phyloP scores from a whole-genome alignment of 2,329 filamentous ascomycete genomes.

The Alternaria triticimaculans region DNA sequence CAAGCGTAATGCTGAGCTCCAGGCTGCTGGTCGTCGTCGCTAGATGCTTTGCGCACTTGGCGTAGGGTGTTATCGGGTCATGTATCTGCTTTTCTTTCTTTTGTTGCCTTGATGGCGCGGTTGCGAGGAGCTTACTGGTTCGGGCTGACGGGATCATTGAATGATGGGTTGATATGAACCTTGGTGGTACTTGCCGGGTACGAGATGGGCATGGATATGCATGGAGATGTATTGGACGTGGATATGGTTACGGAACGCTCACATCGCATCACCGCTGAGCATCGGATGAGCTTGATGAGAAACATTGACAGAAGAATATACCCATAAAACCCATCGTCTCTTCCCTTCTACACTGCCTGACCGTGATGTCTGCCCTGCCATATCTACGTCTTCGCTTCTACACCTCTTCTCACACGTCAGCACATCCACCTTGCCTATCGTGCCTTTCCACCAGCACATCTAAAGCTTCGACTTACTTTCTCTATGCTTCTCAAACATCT shows the following conservation, averaged over 20 bases:
- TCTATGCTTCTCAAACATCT: not conserved
- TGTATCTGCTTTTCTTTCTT: not conserved
- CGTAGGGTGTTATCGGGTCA: not conserved
- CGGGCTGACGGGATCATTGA: not conserved
- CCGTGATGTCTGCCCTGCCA: not conserved
- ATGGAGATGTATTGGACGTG: not conserved
- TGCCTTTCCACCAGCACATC: not conserved
- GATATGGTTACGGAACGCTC: not conserved
- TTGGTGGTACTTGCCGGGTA: not conserved
- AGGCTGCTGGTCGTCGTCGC: conserved; percentile 8
- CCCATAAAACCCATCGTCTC: not conserved
- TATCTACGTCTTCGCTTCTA: not conserved
- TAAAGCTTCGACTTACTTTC: not conserved
- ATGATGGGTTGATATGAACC: not conserved
- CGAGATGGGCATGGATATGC: not conserved
- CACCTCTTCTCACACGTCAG: not conserved
- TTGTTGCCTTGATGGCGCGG: not conserved
- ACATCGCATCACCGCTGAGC: not conserved
- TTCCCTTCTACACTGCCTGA: not conserved
- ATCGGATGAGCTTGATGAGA: not conserved
- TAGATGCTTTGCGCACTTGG: not conserved
- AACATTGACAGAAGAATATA: not conserved
- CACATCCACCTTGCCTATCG: not conserved
- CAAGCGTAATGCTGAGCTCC: conserved; percentile 16
- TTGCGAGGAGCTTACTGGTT: not conserved